A percentile compares a stretch with the other conserved stretches of the same genome.
phyloP scores from a whole-genome alignment of 2,329 filamentous ascomycete genomes.

The Ceratocystis alfenasii region DNA sequence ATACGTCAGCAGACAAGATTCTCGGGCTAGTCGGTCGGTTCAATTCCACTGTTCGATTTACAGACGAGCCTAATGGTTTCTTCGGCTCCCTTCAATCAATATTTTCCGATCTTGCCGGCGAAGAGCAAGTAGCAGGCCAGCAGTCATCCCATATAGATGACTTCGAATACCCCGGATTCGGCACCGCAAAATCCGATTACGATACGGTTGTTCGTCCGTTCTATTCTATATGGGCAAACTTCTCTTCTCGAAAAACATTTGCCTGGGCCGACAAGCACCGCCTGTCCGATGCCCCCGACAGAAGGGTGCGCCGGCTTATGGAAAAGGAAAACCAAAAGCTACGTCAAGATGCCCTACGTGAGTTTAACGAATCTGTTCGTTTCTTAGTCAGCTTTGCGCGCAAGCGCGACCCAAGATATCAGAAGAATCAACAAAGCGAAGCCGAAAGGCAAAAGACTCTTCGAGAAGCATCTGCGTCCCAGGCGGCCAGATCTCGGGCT shows the following conservation, averaged over 20 bases:
- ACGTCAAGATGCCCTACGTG: conserved; percentile 67
- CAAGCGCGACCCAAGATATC: conserved; percentile 80
- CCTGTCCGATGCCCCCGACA: conserved; percentile 75
- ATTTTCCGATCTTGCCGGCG: conserved; percentile 67
- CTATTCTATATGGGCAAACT: conserved; percentile 68
- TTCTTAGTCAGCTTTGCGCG: conserved; percentile 78
- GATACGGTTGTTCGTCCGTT: conserved; percentile 68
- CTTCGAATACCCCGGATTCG: conserved; percentile 69
- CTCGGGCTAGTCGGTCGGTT: conserved; percentile 68
- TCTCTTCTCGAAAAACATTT: conserved; percentile 75
- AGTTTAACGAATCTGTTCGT: conserved; percentile 87
- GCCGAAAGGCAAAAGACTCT: conserved; percentile 67
- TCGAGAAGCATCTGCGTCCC: conserved; percentile 66
- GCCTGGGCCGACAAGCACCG: conserved; percentile 81
- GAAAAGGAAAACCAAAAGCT: conserved; percentile 87
- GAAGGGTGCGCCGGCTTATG: conserved; percentile 69
- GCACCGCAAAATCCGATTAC: conserved; percentile 60
- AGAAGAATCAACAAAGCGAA: conserved; percentile 63
- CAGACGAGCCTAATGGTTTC: conserved; percentile 70
- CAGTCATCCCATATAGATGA: conserved; percentile 43
- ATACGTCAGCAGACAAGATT: conserved; percentile 74
- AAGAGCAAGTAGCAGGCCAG: conserved; percentile 43
- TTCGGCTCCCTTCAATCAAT: conserved; percentile 65
- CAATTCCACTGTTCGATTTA: conserved; percentile 64
- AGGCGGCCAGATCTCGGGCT: conserved; percentile 71